phyloP scores from a whole-genome alignment of 2,329 filamentous ascomycete genomes.

The Colletotrichum zoysiae region DNA sequence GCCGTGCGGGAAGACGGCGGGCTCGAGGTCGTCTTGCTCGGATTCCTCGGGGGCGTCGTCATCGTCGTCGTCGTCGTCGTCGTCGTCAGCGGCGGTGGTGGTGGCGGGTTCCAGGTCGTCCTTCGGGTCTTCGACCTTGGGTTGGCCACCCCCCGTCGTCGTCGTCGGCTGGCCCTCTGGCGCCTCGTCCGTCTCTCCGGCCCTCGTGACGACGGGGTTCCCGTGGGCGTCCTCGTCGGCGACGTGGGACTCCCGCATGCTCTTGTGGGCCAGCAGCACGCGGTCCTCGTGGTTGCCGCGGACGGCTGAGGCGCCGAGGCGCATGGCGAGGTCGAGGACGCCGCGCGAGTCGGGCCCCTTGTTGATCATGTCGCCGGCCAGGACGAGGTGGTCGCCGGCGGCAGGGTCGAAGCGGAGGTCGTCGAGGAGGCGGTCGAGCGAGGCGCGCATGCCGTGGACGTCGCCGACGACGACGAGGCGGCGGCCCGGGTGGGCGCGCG shows the following conservation, averaged over 20 bases:
- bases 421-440: slow-evolving; percentile 74
- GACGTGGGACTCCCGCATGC: slow-evolving; percentile 51
- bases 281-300: slow-evolving; percentile 95
- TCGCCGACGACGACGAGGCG: slow-evolving; percentile 88
- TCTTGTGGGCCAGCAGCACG: slow-evolving; percentile 75
- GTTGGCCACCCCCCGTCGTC: neutral
- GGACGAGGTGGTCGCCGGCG: slow-evolving; percentile 77
- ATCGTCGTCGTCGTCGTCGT: slow-evolving; percentile 46
- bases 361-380: slow-evolving; percentile 83
- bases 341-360: slow-evolving; percentile 88
- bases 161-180: slow-evolving; percentile 10
- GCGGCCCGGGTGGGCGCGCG: slow-evolving; percentile 55
- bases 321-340: slow-evolving; percentile 81
- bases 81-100: slow-evolving; percentile 33
- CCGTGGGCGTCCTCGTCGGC: slow-evolving; percentile 42
- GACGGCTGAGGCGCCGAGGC: slow-evolving; percentile 81
- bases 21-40: slow-evolving; percentile 40
- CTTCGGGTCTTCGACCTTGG: slow-evolving; percentile 43
- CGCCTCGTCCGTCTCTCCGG: slow-evolving; percentile 40
- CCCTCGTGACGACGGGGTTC: slow-evolving; percentile 46
- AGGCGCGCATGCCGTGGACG: slow-evolving; percentile 86
- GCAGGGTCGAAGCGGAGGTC: slow-evolving; percentile 71
- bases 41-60: slow-evolving; percentile 21
- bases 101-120: slow-evolving; percentile 15
- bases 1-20: slow-evolving; percentile 49